Percentiles rank a stretch among this genome's conserved stretches.
These are phyloP conservation scores for Noccaea caerulescens DNA, from an alignment of 345 rosid species.

Conservation along the genomic window DNA sequence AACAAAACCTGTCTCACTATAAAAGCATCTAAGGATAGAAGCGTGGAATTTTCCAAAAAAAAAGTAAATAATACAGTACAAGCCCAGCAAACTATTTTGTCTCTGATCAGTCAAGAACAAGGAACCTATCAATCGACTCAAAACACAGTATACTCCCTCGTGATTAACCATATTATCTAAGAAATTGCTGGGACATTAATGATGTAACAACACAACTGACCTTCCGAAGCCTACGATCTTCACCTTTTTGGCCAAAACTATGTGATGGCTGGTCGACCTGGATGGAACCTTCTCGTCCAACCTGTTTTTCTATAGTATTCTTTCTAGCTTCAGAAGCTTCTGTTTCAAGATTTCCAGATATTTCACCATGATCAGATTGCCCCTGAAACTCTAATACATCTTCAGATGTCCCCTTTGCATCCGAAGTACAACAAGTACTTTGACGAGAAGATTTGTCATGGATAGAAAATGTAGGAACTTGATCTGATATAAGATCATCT, in stretches of 20 bases:
- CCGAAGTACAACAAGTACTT: conserved; percentile 47
- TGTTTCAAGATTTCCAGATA: conserved; percentile 50
- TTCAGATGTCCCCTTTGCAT: conserved; percentile 48
- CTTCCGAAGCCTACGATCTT: conserved; percentile 64
- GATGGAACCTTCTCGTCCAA: conserved; percentile 52
- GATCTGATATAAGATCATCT: conserved; percentile 68
- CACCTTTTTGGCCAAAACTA: conserved; percentile 59
- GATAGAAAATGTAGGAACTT: conserved; percentile 79
- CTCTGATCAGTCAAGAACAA: conserved; percentile 5
- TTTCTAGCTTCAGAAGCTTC: conserved; percentile 56
- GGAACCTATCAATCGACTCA: conserved; percentile 22
- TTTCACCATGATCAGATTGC: conserved; percentile 53
- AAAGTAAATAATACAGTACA: conserved; percentile 14
- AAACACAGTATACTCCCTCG: conserved; percentile 7
- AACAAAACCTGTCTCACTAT: conserved; percentile 3
- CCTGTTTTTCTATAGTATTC: conserved; percentile 50
- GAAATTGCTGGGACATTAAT: conserved; percentile 19
- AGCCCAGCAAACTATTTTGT: neutral
- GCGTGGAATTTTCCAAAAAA: conserved; percentile 12
- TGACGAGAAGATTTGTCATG: conserved; percentile 57
- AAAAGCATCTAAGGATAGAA: conserved; percentile 20
- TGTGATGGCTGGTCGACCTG: conserved; percentile 56
- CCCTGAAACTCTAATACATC: conserved; percentile 49
- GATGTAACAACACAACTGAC: conserved; percentile 48
- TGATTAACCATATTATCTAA: conserved; percentile 27